A percentile compares a stretch with the other conserved stretches of the same genome.
Conservation (phyloP, 2,329 filamentous ascomycete species). For the Gnomoniopsis sp. region DNA sequence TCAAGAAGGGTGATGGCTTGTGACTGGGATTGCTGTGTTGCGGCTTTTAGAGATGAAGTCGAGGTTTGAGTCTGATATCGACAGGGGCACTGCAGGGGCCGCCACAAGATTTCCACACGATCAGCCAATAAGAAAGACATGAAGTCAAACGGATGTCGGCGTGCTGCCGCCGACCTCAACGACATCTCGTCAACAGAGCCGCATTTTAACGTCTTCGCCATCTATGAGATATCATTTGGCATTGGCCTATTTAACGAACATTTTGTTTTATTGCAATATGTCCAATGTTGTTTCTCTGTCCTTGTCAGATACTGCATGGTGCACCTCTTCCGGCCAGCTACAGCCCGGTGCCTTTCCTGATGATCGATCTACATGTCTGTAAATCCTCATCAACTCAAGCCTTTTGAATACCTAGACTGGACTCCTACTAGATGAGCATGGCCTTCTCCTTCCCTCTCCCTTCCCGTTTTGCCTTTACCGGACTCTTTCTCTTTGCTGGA, state of each 20-base stretch:
- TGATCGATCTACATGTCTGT: too few species aligned
- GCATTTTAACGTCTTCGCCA: conserved; percentile 13
- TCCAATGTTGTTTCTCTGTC: too few species aligned
- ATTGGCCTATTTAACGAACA: too few species aligned
- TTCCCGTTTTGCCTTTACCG: conserved; percentile 14
- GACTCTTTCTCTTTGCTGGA: neutral
- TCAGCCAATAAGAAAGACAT: conserved; percentile 20
- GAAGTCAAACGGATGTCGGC: conserved; percentile 20
- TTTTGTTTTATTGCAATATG: too few species aligned
- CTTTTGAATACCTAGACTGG: too few species aligned
- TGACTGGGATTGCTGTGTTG: neutral
- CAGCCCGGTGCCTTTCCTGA: too few species aligned
- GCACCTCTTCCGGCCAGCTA: too few species aligned
- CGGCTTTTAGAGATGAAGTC: conserved; percentile 1
- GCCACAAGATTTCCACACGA: neutral
- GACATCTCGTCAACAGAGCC: conserved; percentile 18
- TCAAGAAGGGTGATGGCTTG: neutral
- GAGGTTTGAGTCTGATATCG: conserved; percentile 21
- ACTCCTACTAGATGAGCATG: neutral
- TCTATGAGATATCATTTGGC: neutral
- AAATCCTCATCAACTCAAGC: neutral
- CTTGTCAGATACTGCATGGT: too few species aligned
- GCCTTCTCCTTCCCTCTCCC: neutral
- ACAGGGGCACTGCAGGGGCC: conserved; percentile 19
- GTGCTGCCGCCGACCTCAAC: conserved; percentile 14